Base-by-base conservation (phyloP, 1,284 basidiomycete genomes). In the Inonotus obliquus region DNA sequence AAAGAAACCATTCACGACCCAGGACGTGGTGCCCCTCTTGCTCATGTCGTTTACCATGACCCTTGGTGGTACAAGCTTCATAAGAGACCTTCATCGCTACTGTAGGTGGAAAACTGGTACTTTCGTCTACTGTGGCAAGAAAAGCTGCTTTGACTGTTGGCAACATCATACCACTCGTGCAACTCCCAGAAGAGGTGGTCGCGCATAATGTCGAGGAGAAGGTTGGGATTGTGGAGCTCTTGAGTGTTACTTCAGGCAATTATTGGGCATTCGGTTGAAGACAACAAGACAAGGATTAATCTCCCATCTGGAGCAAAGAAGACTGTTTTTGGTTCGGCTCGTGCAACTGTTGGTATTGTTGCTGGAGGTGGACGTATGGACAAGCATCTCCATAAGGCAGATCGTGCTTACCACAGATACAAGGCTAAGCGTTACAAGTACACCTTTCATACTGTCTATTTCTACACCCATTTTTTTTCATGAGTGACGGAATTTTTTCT, bases 1-100 rank as follows among this genome's bases (percentile, higher is more conserved):
- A n/a, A n/a, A n/a, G n/a, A n/a, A n/a, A 98, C 99, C 79, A 96
- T 99, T 77, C 96, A 99, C 84, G 97, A 99, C 79, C 81, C 97
- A 74, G 97, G 96, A 77, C 96, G 96, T 79, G 96, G 97, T 80
- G 97, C 96, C 71, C 96, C 96, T 71, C 94, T 99, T 67, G 97
- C 96, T 73, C 93, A 92, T 67, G 93, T 99, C 72, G 94, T 97
- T 74, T 99, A 99, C 92, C 94, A 96, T 69, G 97, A 99, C 80
- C 96, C 96, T 63, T 99, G 99, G 89, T 92, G 95, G 75, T 98
- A 98, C 91, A 97, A 97, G 82, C 92, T 95, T 79, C 92, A 92
- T 77, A 86, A 70, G 96, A 97, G 72, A n/a, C n/a, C n/a, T n/a
- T n/a, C n/a, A n/a, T n/a, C n/a, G n/a, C n/a, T n/a, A n/a, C n/a